These are phyloP conservation scores for Thielaviopsis punctulata DNA, from an alignment of 2,329 filamentous ascomycete species.

Conservation along the genomic window DNA sequence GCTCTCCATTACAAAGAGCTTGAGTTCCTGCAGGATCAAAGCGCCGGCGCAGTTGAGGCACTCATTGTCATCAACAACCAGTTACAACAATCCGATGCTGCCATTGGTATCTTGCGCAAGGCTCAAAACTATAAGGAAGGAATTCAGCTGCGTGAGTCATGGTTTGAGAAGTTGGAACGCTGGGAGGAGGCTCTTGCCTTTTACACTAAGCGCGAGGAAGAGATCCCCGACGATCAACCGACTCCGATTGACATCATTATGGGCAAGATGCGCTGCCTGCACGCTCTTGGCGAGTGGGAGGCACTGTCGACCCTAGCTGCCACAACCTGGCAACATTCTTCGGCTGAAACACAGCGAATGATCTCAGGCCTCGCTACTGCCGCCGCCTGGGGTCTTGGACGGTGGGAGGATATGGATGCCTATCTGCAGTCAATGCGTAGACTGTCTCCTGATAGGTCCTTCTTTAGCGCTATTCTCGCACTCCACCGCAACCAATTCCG, in stretches of 20 bases:
- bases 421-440: conserved; percentile 93
- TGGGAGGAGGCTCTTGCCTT: conserved; percentile 95
- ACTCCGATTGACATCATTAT: conserved; percentile 85
- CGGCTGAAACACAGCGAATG: conserved; percentile 68
- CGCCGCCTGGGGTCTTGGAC: conserved; percentile 86
- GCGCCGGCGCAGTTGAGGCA: conserved; percentile 85
- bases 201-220: conserved; percentile 55
- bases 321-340: conserved; percentile 84
- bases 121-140: conserved; percentile 86
- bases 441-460: conserved; percentile 81
- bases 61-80: conserved; percentile 99
- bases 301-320: conserved; percentile 74
- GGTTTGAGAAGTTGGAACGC: conserved; percentile 95
- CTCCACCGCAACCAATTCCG: conserved; percentile 93
- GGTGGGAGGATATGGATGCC: conserved; percentile 97
- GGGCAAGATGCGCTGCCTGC: conserved; percentile 98
- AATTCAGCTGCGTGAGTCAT: conserved; percentile 90
- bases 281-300: conserved; percentile 96
- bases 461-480: conserved; percentile 90
- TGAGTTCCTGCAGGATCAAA: conserved; percentile 95
- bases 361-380: conserved; percentile 91
- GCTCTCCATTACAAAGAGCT: conserved; percentile 97
- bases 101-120: conserved; percentile 91
- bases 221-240: conserved; percentile 24
- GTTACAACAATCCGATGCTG: conserved; percentile 92